phyloP scores from a whole-genome alignment of 2,329 filamentous ascomycete species.

The Achaetomium macrosporum region DNA sequence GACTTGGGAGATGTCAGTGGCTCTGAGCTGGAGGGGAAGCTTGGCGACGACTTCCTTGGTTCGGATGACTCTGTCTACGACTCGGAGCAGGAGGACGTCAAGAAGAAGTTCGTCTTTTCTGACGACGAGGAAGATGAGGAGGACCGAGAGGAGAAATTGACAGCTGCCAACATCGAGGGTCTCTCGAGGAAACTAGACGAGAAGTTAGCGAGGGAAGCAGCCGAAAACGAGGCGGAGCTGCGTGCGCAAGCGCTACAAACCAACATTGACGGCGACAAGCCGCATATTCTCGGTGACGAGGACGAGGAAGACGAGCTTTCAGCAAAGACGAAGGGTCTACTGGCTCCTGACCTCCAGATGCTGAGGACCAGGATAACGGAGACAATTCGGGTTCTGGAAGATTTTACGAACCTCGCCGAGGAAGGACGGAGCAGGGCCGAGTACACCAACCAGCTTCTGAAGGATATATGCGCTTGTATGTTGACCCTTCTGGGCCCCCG shows the following conservation, averaged over 20 bases:
- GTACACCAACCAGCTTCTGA: slow-evolving; percentile 78
- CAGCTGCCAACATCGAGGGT: slow-evolving; percentile 92
- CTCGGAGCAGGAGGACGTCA: slow-evolving; percentile 59
- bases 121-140: slow-evolving; percentile 92
- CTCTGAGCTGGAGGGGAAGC: slow-evolving; percentile 37
- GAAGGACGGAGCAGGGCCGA: slow-evolving; percentile 77
- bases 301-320: slow-evolving; percentile 56
- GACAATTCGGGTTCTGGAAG: slow-evolving; percentile 83
- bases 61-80: slow-evolving; percentile 61
- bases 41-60: slow-evolving; percentile 56
- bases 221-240: slow-evolving; percentile 78
- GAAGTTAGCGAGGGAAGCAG: slow-evolving; percentile 69
- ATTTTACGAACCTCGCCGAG: slow-evolving; percentile 77
- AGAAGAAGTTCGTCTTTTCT: slow-evolving; percentile 73
- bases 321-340: slow-evolving; percentile 53
- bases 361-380: slow-evolving; percentile 87
- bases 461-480: slow-evolving; percentile 78
- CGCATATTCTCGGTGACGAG: slow-evolving; percentile 56
- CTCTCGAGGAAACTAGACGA: slow-evolving; percentile 79
- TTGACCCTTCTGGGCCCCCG: background rate
- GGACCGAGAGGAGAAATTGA: slow-evolving; percentile 83
- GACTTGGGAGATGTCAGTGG: slow-evolving; percentile 44
- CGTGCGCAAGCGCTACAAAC: slow-evolving; percentile 83
- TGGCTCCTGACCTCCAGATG: slow-evolving; percentile 86
- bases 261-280: slow-evolving; percentile 77